Base-by-base conservation (phyloP, 2,329 filamentous ascomycete species). In the Verticillium longisporum region DNA sequence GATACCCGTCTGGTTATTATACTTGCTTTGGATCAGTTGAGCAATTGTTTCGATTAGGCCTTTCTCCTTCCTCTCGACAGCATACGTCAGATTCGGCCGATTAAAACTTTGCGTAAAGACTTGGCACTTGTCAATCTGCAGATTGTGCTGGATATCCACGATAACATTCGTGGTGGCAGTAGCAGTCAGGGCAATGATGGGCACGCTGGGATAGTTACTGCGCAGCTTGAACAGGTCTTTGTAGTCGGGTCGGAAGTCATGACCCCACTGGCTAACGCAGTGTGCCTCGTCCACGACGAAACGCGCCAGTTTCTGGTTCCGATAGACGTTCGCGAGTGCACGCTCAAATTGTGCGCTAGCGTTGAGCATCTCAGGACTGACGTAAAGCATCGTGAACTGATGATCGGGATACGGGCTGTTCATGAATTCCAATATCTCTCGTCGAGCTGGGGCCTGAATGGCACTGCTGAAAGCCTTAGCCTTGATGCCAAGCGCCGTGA, bases 221-320 rank as follows among this genome's bases (percentile, higher is more conserved):
- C 94, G 85, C 54, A 97, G 79, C 62, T 87, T 82, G 33, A 93
- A 92, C 4, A 99, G 80, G 34, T 85, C 84, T 74, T 97, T 97
- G 78, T 99, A 99, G 72, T 98, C 94, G 0, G 93, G 94, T 55
- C 96, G 87, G 72, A 99, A 99, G 73, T 99, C 95, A 68, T 99
- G 95, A 1, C 95, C 95, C 95, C 95, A 99, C 78, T 99, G 93
- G 73, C 95, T 98, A 32, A 99, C 94, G 73, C 95, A 99, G 73
- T 99, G 95, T n/a, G 95, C 95, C 76, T 99, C 96, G 67, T 99
- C 95, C 64, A 99, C 96, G 59, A 99, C 95, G 57, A 99, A 86
- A 32, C 95, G 87, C 15, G 96, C 94, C 59, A 99, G 85, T 68
- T 88, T 90, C 3, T 82, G 79, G 58, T 86, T 86, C 14, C 75